Conservation (phyloP, 2,329 filamentous ascomycete species). For the Fusarium sp. region DNA sequence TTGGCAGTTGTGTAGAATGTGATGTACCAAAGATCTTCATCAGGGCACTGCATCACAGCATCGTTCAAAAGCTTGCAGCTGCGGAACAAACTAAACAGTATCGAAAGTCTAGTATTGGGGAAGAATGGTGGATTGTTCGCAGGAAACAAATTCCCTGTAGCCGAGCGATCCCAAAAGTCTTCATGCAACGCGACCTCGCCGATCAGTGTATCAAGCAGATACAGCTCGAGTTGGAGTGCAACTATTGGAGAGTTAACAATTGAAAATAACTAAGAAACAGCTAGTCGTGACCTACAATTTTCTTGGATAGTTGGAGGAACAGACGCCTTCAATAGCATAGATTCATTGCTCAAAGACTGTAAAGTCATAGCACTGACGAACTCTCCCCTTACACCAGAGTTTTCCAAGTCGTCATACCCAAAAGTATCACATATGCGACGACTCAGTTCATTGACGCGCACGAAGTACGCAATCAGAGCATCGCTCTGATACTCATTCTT, state of each 20-base stretch:
- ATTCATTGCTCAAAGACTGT: slow-evolving; percentile 7
- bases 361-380: slow-evolving; percentile 25
- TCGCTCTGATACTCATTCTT: neutral
- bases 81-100: neutral
- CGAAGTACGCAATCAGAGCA: neutral
- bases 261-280: too few relatives aligned
- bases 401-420: slow-evolving; percentile 22
- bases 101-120: neutral
- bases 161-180: slow-evolving; percentile 18
- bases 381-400: slow-evolving; percentile 10
- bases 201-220: slow-evolving; percentile 18
- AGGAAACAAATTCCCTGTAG: neutral
- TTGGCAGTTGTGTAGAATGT: slow-evolving; percentile 23
- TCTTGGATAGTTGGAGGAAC: neutral
- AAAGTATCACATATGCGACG: slow-evolving; percentile 18
- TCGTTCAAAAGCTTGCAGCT: slow-evolving; percentile 15
- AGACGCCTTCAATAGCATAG: slow-evolving; percentile 1
- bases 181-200: slow-evolving; percentile 18
- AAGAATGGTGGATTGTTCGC: neutral
- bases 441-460: slow-evolving; percentile 8
- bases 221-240: slow-evolving; percentile 9
- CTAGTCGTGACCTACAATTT: neutral
- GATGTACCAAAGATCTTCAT: slow-evolving; percentile 19
- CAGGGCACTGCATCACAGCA: neutral
- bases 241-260: neutral